Base-by-base conservation (phyloP, 139 green algal species). In the Eudorina sp. region DNA sequence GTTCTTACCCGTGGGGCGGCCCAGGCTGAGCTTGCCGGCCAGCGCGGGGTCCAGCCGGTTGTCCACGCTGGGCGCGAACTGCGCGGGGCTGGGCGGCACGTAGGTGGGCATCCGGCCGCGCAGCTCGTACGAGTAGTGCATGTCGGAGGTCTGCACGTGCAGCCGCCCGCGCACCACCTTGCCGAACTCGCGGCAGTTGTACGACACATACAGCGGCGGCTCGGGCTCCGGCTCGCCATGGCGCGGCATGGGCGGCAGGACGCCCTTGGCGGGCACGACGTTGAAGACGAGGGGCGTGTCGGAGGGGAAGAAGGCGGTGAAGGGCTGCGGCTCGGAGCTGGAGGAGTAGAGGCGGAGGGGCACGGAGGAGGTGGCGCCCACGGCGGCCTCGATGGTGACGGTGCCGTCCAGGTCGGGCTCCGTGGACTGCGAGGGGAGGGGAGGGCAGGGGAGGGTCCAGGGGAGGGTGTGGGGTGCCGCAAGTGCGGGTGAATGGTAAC, bases 141-240 rank as follows among this genome's bases (percentile, higher is more conserved):
- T 89, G 81, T 93, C 90, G 5, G 36, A 40, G 29, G 93, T 94
- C 27, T 89, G 70, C 36, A 96, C 88, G 38, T 92, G 79, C 75
- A 96, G 86, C 85, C 79, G 69, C 9, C 91, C 93, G 14, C 91
- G 87, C 7, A 92, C 66, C 46, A 92, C 85, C 72, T 92, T 92
- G 76, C 92, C 92, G 60, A 95, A 93, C 58, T 95, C 92, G 4
- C 53, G 60, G 79, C 92, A 94, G 19, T 77, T 91, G 89, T 94
- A 96, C 36, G 80, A 84, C 21, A 96, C 84, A 21, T 27, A 23
- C 36, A 94, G 36, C 70, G 89, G 34, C 7, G 87, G 58, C 40
- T 84, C 62, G 23, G 85, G 85, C 75, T 55, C 74, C 23, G 74
- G 74, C 34, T 90, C 69, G 4, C 85, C 74, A 36, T 74, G 75